Evolutionary conservation across 1,139 yeast species (phyloP).

Genomic region (Kodamaea fungicola): DNA sequence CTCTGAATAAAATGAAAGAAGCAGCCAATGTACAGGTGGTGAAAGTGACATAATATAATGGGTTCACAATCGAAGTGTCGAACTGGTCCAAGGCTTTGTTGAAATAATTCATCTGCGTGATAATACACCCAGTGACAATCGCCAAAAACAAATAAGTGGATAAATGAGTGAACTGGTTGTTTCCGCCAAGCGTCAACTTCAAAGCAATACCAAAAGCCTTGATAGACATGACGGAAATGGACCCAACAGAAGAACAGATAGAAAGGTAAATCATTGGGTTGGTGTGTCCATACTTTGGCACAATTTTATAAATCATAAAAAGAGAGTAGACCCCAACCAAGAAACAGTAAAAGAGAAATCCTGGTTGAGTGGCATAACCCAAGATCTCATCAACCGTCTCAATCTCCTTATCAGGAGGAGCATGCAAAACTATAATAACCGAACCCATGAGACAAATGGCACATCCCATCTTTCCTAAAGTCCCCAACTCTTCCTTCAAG

Average conservation of each 20-base stretch:
- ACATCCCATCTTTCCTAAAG: constrained; percentile 91
- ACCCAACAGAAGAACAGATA: constrained; percentile 87
- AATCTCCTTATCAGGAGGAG: constrained; percentile 90
- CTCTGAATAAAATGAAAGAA: constrained; percentile 80
- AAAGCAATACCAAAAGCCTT: constrained; percentile 93
- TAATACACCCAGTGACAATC: constrained; percentile 77
- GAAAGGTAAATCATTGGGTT: constrained; percentile 90
- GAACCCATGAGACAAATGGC: constrained; percentile 88
- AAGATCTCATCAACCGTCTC: constrained; percentile 86
- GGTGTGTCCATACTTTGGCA: constrained; percentile 74
- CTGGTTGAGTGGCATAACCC: constrained; percentile 76
- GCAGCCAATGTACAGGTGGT: constrained; percentile 87
- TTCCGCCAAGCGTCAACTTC: constrained; percentile 81
- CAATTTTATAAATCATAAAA: constrained; percentile 79
- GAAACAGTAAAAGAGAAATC: constrained; percentile 66
- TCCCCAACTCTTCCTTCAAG: constrained; percentile 81
- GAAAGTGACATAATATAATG: constrained; percentile 85
- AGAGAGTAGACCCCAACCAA: constrained; percentile 63
- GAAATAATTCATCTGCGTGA: constrained; percentile 91
- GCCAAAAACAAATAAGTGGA: constrained; percentile 79
- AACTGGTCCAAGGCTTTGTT: constrained; percentile 91
- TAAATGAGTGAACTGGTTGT: constrained; percentile 81
- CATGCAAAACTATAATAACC: constrained; percentile 85
- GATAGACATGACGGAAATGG: constrained; percentile 87
- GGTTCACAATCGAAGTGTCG: constrained; percentile 90